A percentile compares a stretch with the other conserved stretches of the same genome.
Evolutionary conservation across 441 rosid species (phyloP).

Genomic region (Gossypium laxum): DNA sequence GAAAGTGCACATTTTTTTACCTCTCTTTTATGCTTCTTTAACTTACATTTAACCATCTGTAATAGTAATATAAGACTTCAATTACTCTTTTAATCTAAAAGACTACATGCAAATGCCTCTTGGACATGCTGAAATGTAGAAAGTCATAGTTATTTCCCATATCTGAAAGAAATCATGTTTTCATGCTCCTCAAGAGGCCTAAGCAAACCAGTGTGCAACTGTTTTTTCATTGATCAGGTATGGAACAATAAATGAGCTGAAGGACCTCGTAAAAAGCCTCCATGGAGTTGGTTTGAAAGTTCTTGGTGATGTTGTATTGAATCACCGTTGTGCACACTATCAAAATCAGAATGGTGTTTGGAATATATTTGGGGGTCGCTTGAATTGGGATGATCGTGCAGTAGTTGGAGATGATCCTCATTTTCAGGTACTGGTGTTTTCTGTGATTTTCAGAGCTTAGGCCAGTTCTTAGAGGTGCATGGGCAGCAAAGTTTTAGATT

Average conservation of each 20-base stretch:
- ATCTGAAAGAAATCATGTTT: not conserved
- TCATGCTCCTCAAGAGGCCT: not conserved
- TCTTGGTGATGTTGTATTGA: conserved; percentile 85
- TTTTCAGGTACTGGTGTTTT: conserved; percentile 58
- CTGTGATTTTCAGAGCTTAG: not conserved
- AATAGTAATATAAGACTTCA: not conserved
- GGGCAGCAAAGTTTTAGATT: not conserved
- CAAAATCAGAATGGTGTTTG: conserved; percentile 79
- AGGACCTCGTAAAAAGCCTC: conserved; percentile 54
- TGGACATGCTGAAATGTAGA: not conserved
- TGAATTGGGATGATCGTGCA: conserved; percentile 90
- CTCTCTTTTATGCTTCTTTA: not conserved
- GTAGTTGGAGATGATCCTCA: conserved; percentile 93
- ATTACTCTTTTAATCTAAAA: not conserved
- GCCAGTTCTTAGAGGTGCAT: not conserved
- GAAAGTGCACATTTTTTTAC: not conserved
- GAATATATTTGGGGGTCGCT: conserved; percentile 90
- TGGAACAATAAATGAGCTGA: conserved; percentile 74
- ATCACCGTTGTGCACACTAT: conserved; percentile 88
- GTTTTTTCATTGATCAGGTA: conserved; percentile 38
- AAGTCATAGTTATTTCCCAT: not conserved
- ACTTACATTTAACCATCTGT: not conserved
- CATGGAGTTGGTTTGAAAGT: conserved; percentile 67
- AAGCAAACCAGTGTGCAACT: not conserved
- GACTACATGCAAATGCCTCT: not conserved